A percentile compares a stretch with the other conserved stretches of the same genome.
Evolutionary conservation across 169 alveolate genomes (phyloP).

Genomic region (Plasmodium ovale): DNA sequence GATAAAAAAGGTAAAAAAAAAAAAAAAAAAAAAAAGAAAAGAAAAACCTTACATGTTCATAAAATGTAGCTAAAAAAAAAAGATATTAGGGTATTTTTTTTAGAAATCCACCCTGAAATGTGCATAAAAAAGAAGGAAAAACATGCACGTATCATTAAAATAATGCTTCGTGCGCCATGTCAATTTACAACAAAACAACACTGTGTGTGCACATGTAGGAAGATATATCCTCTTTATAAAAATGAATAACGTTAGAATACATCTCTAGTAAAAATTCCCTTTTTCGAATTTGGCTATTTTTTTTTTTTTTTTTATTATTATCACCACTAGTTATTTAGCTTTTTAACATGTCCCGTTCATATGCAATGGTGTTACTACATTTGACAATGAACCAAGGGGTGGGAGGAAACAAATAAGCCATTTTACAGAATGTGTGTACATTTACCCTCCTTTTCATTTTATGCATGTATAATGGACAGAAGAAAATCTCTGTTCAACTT

Average conservation of each 20-base stretch:
- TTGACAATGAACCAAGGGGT: not conserved
- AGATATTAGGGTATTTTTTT: constrained; percentile 19
- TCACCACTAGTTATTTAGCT: not conserved
- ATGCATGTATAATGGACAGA: not conserved
- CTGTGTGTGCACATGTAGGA: constrained; percentile 10
- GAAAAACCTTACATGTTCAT: constrained; percentile 43
- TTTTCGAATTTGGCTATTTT: constrained; percentile 34
- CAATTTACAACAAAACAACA: constrained; percentile 7
- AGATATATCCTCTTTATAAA: constrained; percentile 2
- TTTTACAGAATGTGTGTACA: constrained; percentile 12
- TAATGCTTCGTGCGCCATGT: not conserved
- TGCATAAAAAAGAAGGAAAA: not conserved
- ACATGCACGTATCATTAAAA: not conserved
- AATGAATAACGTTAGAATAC: constrained; percentile 18
- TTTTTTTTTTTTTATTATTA: not conserved
- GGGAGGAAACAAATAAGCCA: too few relatives aligned
- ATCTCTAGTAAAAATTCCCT: constrained; percentile 13
- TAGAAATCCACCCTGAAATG: constrained; percentile 14
- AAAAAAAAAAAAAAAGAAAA: constrained; percentile 30
- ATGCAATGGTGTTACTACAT: not conserved
- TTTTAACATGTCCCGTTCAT: constrained; percentile 30
- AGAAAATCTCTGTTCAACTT: not conserved
- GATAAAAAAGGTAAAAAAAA: too few relatives aligned
- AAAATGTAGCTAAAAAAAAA: constrained; percentile 31
- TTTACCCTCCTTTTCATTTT: not conserved